These are phyloP conservation scores for Colletotrichum horii DNA, from an alignment of 2,329 filamentous ascomycete genomes.

Conservation along the genomic window DNA sequence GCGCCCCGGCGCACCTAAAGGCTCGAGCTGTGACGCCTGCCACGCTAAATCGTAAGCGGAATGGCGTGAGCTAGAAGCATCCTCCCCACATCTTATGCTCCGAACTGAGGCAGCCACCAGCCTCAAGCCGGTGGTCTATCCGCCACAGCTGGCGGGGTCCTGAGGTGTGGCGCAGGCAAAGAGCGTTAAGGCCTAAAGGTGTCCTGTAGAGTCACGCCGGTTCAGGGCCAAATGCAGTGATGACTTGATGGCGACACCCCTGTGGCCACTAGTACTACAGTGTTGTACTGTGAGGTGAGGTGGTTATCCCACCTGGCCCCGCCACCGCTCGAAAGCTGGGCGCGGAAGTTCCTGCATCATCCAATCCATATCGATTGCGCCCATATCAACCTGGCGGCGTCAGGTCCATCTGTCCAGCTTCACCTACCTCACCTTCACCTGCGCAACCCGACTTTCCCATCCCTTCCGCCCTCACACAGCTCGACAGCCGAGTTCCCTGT, in stretches of 20 bases:
- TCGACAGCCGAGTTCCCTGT: constrained; percentile 26
- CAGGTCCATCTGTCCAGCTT: constrained; percentile 14
- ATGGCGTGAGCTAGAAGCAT: background rate
- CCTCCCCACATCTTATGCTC: background rate
- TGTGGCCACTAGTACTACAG: constrained; percentile 4
- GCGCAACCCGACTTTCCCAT: background rate
- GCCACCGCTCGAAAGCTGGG: constrained; percentile 6
- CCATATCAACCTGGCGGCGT: constrained; percentile 2
- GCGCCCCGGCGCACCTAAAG: background rate
- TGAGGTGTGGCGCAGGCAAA: background rate
- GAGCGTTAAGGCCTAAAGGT: background rate
- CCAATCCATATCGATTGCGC: constrained; percentile 19
- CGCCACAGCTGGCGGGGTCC: background rate
- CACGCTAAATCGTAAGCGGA: background rate
- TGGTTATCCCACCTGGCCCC: constrained; percentile 1
- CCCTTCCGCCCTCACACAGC: constrained; percentile 21
- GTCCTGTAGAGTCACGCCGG: background rate
- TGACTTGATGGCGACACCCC: background rate
- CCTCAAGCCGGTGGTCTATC: background rate
- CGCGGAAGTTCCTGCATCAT: constrained; percentile 15
- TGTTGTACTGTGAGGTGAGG: background rate
- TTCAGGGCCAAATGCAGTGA: background rate
- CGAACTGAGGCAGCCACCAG: background rate
- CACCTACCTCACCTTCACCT: background rate
- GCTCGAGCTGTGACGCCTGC: background rate